A percentile compares a stretch with the other conserved stretches of the same genome.
phyloP scores from a whole-genome alignment of 257 asterid species.

The Salvia rosmarinus region DNA sequence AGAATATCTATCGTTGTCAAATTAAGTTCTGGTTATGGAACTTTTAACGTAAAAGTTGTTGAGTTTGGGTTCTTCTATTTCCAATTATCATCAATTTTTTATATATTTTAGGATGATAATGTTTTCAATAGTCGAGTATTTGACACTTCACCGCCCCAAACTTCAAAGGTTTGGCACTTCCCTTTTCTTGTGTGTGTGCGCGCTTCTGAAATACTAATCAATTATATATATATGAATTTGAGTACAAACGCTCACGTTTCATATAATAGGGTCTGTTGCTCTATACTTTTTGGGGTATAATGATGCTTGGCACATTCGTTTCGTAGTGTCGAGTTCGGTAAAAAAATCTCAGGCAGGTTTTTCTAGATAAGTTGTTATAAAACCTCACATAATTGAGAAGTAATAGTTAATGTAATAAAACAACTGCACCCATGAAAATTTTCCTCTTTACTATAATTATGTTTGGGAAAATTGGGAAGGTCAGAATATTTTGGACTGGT shows the following conservation, averaged over 20 bases:
- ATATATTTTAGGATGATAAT: not conserved
- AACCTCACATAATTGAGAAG: no score
- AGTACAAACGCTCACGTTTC: no score
- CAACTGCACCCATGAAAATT: not conserved
- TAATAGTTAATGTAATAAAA: not conserved
- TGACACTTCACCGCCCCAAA: not conserved
- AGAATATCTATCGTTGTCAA: not conserved
- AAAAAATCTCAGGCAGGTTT: no score
- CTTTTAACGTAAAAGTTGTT: not conserved
- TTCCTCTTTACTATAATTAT: not conserved
- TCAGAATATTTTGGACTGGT: not conserved
- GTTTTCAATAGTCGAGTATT: not conserved
- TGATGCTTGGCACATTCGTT: not conserved
- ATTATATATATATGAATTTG: no score
- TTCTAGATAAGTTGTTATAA: no score
- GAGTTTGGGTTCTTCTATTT: not conserved
- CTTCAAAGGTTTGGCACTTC: no score
- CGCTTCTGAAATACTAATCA: no score
- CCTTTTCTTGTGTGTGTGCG: no score
- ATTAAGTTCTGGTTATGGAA: not conserved
- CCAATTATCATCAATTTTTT: not conserved
- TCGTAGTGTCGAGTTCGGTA: no score
- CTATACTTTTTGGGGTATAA: not conserved
- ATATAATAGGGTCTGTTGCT: not conserved
- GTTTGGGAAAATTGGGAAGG: slow-evolving; percentile 22